phyloP scores from a whole-genome alignment of 768 basidiomycete genomes.

The Rubroboletus pulcherrimus region DNA sequence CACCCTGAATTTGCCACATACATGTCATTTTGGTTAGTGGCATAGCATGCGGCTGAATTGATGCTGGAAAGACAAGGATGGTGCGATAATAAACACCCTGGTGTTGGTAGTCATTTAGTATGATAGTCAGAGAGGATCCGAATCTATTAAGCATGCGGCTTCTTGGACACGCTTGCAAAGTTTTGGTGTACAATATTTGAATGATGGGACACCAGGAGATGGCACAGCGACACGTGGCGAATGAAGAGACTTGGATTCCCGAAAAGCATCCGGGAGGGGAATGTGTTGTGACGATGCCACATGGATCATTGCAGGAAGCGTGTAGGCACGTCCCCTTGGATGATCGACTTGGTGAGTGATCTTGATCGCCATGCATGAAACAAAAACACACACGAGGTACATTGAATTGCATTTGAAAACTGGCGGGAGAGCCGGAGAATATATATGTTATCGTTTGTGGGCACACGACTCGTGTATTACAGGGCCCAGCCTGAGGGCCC shows the following conservation, averaged over 20 bases:
- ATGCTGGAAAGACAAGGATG: slow-evolving; percentile 9
- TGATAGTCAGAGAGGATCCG: slow-evolving; percentile 4
- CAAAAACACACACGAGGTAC: slow-evolving; percentile 21
- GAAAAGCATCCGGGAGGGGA: background rate
- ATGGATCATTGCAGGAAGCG: slow-evolving; percentile 22
- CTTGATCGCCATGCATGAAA: slow-evolving; percentile 16
- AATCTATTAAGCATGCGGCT: slow-evolving; percentile 17
- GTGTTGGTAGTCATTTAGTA: slow-evolving; percentile 15
- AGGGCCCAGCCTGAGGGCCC: background rate
- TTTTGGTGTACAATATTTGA: slow-evolving; percentile 1
- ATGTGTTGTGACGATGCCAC: slow-evolving; percentile 8
- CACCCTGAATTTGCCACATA: slow-evolving; percentile 29
- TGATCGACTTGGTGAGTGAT: slow-evolving; percentile 17
- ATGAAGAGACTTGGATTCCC: background rate
- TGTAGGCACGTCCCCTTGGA: slow-evolving; percentile 16
- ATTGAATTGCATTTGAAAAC: slow-evolving; percentile 13
- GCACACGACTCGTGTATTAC: slow-evolving; percentile 2
- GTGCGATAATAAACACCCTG: slow-evolving; percentile 3
- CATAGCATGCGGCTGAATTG: slow-evolving; percentile 10
- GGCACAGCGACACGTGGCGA: slow-evolving; percentile 11
- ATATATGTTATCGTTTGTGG: slow-evolving; percentile 7
- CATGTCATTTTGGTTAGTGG: slow-evolving; percentile 9
- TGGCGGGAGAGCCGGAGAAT: slow-evolving; percentile 4
- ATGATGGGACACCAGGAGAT: background rate
- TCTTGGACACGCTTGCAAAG: slow-evolving; percentile 15